phyloP scores from a whole-genome alignment of 2,329 filamentous ascomycete species.

The Geoglossum cookeanum region DNA sequence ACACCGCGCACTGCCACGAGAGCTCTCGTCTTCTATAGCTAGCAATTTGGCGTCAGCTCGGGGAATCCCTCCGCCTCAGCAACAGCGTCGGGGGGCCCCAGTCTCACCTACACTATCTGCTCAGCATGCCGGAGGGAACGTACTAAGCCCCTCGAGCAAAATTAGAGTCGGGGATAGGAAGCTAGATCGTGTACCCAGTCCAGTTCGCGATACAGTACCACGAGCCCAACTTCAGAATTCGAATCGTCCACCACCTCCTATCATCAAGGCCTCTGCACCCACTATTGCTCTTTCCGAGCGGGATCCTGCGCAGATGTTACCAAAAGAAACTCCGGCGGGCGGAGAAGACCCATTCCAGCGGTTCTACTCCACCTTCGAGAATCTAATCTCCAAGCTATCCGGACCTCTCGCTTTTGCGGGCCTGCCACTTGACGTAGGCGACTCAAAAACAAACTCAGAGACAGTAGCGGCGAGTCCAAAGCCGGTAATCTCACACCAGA shows the following conservation, averaged over 20 bases:
- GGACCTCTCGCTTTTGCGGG: conserved; percentile 86
- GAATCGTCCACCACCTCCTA: conserved; percentile 14
- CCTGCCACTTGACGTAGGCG: conserved; percentile 48
- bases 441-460: conserved; percentile 17
- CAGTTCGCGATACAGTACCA: not conserved
- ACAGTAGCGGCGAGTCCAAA: not conserved
- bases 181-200: not conserved
- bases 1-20: conserved; percentile 36
- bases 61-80: conserved; percentile 41
- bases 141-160: conserved; percentile 30
- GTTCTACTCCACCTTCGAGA: conserved; percentile 86
- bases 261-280: not conserved
- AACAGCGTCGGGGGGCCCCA: conserved; percentile 35
- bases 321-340: conserved; percentile 9
- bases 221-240: not conserved
- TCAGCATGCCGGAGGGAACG: conserved; percentile 51
- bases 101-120: conserved; percentile 54
- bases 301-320: not conserved
- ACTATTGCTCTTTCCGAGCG: not conserved
- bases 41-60: conserved; percentile 74
- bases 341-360: conserved; percentile 65
- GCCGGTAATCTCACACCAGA: not conserved
- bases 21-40: conserved; percentile 65
- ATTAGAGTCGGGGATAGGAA: not conserved
- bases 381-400: conserved; percentile 70